Base-by-base conservation (phyloP, 2,329 filamentous ascomycete genomes). In the Nothophoma quercina region DNA sequence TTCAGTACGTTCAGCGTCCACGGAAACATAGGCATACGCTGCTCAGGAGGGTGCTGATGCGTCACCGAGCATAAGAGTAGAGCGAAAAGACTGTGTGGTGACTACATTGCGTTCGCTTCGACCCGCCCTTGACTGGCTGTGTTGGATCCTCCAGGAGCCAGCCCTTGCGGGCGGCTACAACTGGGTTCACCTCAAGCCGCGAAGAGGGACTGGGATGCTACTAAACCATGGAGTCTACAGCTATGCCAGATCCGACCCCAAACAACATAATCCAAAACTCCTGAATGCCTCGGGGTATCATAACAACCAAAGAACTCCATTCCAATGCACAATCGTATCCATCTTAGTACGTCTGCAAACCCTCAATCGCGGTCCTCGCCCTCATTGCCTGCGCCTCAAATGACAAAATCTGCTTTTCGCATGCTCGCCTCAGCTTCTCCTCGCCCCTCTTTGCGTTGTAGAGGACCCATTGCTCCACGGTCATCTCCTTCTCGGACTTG, bases 391-490 rank as follows among this genome's bases (percentile, higher is more conserved):
- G 88, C 53, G 80, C 86, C 77, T 98, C 93, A 72, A 98, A 98
- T 7, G 84, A 80, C 53, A 82, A 84, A 5, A 99, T 91, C 73
- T 96, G 84, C 21, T 85, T 79, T 78, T 98, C 93, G 68, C 92
- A 96, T 70, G 96, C 89, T 28, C 82, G 78, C 68, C 88, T 88
- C 48, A 99, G 78, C 71, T 86, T 88, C 74, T 87, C 85, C 78
- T 98, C 93, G 0, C 90, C 91, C 69, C 88, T 81, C 55, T 83
- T 83, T 0, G 95, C 95, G 62, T 95, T 93, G 75, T 88, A 84
- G 51, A 87, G 80, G 30, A 99, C 89, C 91, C 93, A 99, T 73
- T 97, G 87, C 72, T 96, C 91, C 0, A 98, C 91, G 5, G 87
- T 93, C 93, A 99, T 96, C 29, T 83, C 80, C 78, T 89, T 92